Evolutionary conservation across 768 basidiomycete genomes (phyloP), one percentile per base, ranked within the genome.

Genomic region (Pleurotus giganteus): DNA sequence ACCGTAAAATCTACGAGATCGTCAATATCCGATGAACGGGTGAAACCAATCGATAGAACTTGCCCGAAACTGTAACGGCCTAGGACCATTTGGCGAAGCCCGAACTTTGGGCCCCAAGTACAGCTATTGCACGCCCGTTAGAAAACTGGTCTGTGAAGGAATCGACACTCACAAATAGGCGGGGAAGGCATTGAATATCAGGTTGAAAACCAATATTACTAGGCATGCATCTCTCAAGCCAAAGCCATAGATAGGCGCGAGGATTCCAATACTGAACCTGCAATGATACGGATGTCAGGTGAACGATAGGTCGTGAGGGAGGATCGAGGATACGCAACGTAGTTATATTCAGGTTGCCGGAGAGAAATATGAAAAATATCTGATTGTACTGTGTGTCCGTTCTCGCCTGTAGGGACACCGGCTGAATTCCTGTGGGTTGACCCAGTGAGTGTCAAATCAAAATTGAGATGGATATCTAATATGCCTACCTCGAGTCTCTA

Each of bases 21-120:
- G 24, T 44, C 13, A 63, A 47, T 67, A 62, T 11, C 11, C 29
- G 36, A 27, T 29, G 26, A 49, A 23, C 53, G 24, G 45, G 51
- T 32, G 23, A 21, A 24, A 52, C 21, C 1, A 12, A 47, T 29
- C 55, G 41, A 26, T 9, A 2, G 1, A 54, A 69, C 28, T 29
- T 73, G 71, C 71, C 72, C 72, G 53, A 73, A 73, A 11, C 73
- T 63, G 60, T 73, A 72, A 44, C 66, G 64, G 2, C 91, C 85
- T 41, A 83, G 80, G 21, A 91, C 82, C 89, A 94, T 91, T 61
- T 93, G 91, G 13, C 94, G 79, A 74, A 94, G 81, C 8, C 94
- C 94, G 0, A 90, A 73, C 66, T 85, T 86, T 0, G 93, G 89
- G 15, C 94, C 91, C 82, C 89, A 92, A 21, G 86, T 90, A 13